A percentile compares a stretch with the other conserved stretches of the same genome.
Evolutionary conservation across 2,329 filamentous ascomycete species (phyloP).

Genomic region (Scedosporium apiospermum): DNA sequence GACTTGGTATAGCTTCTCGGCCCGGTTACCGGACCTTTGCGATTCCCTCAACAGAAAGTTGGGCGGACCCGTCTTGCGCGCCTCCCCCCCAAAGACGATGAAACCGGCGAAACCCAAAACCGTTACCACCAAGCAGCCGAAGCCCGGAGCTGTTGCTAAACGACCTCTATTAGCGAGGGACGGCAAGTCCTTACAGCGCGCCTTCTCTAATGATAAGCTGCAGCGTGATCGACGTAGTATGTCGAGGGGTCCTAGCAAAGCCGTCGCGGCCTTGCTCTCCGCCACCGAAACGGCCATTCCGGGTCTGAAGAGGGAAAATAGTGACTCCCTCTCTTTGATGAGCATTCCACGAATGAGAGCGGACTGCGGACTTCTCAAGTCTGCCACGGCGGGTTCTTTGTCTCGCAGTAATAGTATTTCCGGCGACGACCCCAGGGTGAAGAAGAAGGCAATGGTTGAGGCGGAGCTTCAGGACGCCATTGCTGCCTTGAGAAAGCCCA

Average conservation of each 20-base stretch:
- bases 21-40: slow-evolving; percentile 64
- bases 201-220: slow-evolving; percentile 50
- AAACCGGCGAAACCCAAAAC: slow-evolving; percentile 31
- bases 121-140: slow-evolving; percentile 29
- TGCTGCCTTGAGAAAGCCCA: slow-evolving; percentile 63
- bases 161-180: slow-evolving; percentile 30
- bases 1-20: slow-evolving; percentile 51
- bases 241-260: slow-evolving; percentile 46
- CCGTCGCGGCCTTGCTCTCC: slow-evolving; percentile 57
- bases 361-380: slow-evolving; percentile 21
- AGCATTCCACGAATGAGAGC: slow-evolving; percentile 35
- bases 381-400: slow-evolving; percentile 24
- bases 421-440: slow-evolving; percentile 47
- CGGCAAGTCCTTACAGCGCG: slow-evolving; percentile 48
- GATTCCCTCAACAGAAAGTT: slow-evolving; percentile 65
- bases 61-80: slow-evolving; percentile 56
- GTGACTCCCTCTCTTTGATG: slow-evolving; percentile 46
- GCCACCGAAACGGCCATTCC: slow-evolving; percentile 53
- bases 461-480: slow-evolving; percentile 68
- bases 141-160: slow-evolving; percentile 43
- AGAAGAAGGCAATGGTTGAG: slow-evolving; percentile 57
- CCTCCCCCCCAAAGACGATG: slow-evolving; percentile 38
- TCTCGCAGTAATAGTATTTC: slow-evolving; percentile 36
- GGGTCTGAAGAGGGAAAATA: slow-evolving; percentile 58
- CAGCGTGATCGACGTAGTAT: slow-evolving; percentile 35